Evolutionary conservation across 139 green algal species (phyloP).

Genomic region (Ettlia oleoabundans): DNA sequence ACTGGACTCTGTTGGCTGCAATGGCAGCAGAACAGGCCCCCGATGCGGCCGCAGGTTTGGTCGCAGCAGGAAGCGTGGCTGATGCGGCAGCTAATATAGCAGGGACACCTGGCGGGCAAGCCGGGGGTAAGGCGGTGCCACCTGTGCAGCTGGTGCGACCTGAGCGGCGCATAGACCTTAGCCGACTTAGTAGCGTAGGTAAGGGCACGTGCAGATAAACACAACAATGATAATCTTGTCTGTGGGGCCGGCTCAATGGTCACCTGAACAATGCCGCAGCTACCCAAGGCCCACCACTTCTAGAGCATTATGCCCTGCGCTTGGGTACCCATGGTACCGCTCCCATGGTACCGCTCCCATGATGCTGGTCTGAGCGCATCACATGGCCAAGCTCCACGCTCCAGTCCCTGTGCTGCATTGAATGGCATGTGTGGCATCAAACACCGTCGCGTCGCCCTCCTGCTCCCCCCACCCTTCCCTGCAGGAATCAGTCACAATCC

Average conservation of each 20-base stretch:
- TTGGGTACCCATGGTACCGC: too few species aligned
- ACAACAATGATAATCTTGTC: too few species aligned
- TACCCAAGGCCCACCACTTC: background rate
- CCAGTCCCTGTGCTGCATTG: too few species aligned
- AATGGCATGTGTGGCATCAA: too few species aligned
- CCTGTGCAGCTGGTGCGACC: conserved; percentile 5
- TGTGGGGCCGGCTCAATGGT: too few species aligned
- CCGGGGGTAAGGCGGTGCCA: background rate
- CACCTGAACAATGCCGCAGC: background rate
- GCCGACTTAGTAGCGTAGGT: conserved; percentile 18
- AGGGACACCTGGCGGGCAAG: too few species aligned
- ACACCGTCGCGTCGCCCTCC: too few species aligned
- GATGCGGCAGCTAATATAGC: too few species aligned
- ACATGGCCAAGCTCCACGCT: too few species aligned
- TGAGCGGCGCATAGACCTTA: conserved; percentile 8
- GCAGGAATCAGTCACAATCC: conserved; percentile 18
- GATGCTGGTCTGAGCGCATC: too few species aligned
- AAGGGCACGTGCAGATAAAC: background rate
- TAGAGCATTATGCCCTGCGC: background rate
- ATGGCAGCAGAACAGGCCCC: background rate
- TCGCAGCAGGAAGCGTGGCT: background rate
- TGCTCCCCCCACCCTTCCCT: too few species aligned
- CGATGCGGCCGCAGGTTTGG: background rate
- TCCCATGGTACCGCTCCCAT: too few species aligned
- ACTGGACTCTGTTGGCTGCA: background rate